A percentile compares a stretch with the other conserved stretches of the same genome.
Evolutionary conservation across 805 yeast genomes (phyloP).

Genomic region (Saccharomycopsis vini): DNA sequence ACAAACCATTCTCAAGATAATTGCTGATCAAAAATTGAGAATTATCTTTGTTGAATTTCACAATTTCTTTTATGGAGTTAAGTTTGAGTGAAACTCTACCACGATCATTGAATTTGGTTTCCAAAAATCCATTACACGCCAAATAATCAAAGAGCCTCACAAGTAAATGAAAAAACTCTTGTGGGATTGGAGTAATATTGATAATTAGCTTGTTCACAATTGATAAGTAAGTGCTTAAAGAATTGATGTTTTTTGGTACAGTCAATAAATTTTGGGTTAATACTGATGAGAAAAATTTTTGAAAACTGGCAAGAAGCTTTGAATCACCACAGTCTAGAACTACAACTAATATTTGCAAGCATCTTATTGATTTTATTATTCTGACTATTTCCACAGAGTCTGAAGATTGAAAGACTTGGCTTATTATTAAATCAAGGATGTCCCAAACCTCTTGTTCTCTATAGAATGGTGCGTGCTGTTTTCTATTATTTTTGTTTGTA

Average conservation of each 20-base stretch:
- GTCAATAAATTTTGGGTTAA: conserved; percentile 2
- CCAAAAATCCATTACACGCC: conserved; percentile 1
- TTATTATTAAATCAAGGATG: neutral
- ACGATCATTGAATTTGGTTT: conserved; percentile 5
- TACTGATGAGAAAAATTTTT: neutral
- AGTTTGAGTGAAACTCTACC: conserved; percentile 2
- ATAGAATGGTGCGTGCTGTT: conserved; percentile 5
- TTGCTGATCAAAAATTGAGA: conserved; percentile 8
- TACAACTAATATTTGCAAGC: conserved; percentile 4
- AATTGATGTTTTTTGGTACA: conserved; percentile 3
- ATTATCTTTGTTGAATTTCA: conserved; percentile 16
- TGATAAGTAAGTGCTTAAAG: neutral
- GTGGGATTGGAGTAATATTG: neutral
- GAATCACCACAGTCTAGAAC: neutral
- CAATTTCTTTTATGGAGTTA: conserved; percentile 12
- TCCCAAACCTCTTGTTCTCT: conserved; percentile 8
- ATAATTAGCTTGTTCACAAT: conserved; percentile 3
- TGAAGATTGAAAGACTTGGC: neutral
- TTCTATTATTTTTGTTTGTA: conserved; percentile 1
- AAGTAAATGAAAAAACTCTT: neutral
- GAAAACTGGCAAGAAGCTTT: neutral
- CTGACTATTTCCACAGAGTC: neutral
- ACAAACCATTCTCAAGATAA: conserved; percentile 7
- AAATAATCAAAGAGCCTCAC: conserved; percentile 7
- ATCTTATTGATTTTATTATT: conserved; percentile 9